Percentiles rank a stretch among this genome's conserved stretches.
These are phyloP conservation scores for Leishmania major DNA, from an alignment of 208 protist genomes.

Conservation along the genomic window DNA sequence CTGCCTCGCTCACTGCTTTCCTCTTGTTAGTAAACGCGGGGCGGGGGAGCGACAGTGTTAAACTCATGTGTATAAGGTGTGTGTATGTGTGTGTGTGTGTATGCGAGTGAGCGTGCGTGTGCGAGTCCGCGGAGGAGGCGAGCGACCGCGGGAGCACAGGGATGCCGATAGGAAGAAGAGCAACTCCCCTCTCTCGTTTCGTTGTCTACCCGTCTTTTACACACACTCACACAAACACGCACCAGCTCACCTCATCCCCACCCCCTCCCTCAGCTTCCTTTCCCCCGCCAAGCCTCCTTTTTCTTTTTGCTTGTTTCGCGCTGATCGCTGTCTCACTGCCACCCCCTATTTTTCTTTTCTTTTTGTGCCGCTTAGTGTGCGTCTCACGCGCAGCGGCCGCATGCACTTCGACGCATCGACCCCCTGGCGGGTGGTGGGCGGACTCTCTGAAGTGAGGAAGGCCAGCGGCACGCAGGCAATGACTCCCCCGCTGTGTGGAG, in stretches of 20 bases:
- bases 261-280: not conserved
- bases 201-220: not conserved
- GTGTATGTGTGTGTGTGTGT: not conserved
- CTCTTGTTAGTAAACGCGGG: not conserved
- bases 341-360: not conserved
- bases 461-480: not conserved
- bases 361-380: not conserved
- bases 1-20: constrained; percentile 3
- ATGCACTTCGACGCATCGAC: not conserved
- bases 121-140: not conserved
- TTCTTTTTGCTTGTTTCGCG: not conserved
- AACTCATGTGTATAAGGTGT: not conserved
- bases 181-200: not conserved
- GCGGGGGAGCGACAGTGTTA: too few species aligned
- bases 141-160: not conserved
- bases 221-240: not conserved
- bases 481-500: not conserved
- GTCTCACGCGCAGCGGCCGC: not conserved
- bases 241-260: not conserved
- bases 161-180: not conserved
- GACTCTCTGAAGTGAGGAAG: not conserved
- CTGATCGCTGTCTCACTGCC: not conserved
- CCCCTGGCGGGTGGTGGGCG: not conserved
- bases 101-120: not conserved
- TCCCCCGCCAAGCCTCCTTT: not conserved